Evolutionary conservation across 176 grass and related monocot genomes (phyloP).

Genomic region (Ensete ventricosum): DNA sequence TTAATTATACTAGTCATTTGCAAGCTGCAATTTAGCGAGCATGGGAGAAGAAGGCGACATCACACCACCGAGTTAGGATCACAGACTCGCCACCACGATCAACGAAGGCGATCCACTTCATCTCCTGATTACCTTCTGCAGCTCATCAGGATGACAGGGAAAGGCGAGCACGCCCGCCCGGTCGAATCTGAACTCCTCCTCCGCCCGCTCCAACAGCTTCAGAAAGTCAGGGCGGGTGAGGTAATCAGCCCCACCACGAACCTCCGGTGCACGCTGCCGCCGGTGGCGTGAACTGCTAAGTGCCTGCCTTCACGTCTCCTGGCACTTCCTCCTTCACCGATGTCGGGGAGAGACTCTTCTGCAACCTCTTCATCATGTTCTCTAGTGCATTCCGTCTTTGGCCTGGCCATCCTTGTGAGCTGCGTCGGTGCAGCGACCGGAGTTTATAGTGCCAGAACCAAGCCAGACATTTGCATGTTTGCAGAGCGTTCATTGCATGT

Average conservation of each 20-base stretch:
- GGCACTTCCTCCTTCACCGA: not conserved
- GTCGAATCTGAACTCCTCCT: not conserved
- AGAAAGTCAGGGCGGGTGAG: not conserved
- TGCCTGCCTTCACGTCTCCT: constrained; percentile 1
- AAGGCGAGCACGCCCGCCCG: not conserved
- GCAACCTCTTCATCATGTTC: not conserved
- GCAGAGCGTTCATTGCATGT: too few species aligned
- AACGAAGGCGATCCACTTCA: too few species aligned
- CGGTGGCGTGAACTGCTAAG: not conserved
- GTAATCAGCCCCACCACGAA: not conserved
- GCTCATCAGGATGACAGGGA: not conserved
- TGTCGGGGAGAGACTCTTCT: not conserved
- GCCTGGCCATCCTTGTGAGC: not conserved
- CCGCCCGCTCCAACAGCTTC: constrained; percentile 2
- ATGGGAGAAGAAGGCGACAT: too few species aligned
- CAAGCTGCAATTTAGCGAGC: too few species aligned
- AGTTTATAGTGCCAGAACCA: too few species aligned
- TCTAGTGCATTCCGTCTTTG: not conserved
- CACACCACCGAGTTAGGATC: too few species aligned
- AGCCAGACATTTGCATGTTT: too few species aligned
- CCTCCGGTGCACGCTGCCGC: not conserved
- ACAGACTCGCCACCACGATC: too few species aligned
- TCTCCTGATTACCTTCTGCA: not conserved
- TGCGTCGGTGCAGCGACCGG: too few species aligned
- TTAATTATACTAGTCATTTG: too few species aligned